Percentiles rank a stretch among this genome's conserved stretches.
Evolutionary conservation across 164 flowering plant species (phyloP).

Genomic region (Amborella trichopoda): DNA sequence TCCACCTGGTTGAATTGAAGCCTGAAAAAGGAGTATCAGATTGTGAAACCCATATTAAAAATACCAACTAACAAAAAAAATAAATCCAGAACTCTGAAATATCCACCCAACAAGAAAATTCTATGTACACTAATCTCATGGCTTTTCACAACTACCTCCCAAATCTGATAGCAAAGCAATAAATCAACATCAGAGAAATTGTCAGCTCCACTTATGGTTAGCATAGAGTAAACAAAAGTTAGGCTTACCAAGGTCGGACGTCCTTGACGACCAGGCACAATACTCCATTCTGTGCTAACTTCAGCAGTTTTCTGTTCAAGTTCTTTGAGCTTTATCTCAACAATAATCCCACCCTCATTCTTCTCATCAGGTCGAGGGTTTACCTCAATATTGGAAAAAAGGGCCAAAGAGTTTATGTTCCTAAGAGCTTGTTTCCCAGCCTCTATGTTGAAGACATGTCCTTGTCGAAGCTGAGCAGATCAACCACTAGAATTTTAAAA

Average conservation of each 20-base stretch:
- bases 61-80: too few relatives aligned
- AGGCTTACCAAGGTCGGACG: conserved; percentile 77
- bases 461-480: conserved; percentile 58
- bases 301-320: conserved; percentile 93
- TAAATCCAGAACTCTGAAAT: too few relatives aligned
- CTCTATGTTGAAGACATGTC: conserved; percentile 84
- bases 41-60: too few relatives aligned
- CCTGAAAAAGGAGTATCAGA: conserved; percentile 29
- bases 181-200: too few relatives aligned
- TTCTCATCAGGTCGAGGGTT: conserved; percentile 95
- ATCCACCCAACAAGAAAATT: too few relatives aligned
- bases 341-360: conserved; percentile 93
- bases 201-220: too few relatives aligned
- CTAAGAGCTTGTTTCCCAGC: conserved; percentile 95
- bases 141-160: too few relatives aligned
- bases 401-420: conserved; percentile 70
- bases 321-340: conserved; percentile 95
- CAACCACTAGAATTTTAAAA: too few relatives aligned
- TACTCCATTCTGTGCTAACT: conserved; percentile 97
- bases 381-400: conserved; percentile 95
- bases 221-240: neutral
- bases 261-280: conserved; percentile 94
- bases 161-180: too few relatives aligned
- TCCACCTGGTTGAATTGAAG: conserved; percentile 97
- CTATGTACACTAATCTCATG: too few relatives aligned